Evolutionary conservation across 441 rosid genomes (phyloP).

Genomic region (Lagerstroemia fauriei): DNA sequence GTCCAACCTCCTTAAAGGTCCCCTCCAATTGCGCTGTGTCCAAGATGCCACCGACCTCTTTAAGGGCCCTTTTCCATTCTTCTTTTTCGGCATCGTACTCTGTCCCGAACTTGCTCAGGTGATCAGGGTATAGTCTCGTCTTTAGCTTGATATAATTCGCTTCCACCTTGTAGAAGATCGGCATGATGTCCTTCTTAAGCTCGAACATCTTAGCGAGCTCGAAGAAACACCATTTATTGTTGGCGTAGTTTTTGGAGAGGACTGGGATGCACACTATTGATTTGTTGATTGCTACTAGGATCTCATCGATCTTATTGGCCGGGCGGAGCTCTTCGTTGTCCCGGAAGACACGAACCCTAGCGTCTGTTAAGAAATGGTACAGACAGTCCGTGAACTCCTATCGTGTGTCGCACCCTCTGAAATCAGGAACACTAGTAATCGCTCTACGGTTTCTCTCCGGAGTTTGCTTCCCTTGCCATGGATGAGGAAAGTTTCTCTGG

Average conservation of each 20-base stretch:
- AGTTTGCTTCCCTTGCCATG: too few species aligned
- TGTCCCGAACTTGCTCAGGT: background rate
- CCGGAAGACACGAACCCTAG: background rate
- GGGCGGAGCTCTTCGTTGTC: background rate
- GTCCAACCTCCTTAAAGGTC: background rate
- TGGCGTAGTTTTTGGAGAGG: background rate
- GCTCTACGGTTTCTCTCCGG: too few species aligned
- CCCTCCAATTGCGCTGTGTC: background rate
- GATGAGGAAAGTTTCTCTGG: too few species aligned
- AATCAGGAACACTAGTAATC: background rate
- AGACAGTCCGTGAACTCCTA: background rate
- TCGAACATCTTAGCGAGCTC: background rate
- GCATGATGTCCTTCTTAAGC: background rate
- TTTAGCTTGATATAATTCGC: background rate
- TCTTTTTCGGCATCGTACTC: background rate
- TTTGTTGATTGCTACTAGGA: background rate
- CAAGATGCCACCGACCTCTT: background rate
- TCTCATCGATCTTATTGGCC: background rate
- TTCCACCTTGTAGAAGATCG: background rate
- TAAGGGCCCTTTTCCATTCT: background rate
- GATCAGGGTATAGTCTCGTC: background rate
- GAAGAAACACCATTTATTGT: background rate
- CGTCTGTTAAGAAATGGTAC: background rate
- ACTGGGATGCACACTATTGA: background rate
- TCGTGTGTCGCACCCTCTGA: background rate